Base-by-base conservation (phyloP, 306 rosid genomes). In the Prunus davidiana region DNA sequence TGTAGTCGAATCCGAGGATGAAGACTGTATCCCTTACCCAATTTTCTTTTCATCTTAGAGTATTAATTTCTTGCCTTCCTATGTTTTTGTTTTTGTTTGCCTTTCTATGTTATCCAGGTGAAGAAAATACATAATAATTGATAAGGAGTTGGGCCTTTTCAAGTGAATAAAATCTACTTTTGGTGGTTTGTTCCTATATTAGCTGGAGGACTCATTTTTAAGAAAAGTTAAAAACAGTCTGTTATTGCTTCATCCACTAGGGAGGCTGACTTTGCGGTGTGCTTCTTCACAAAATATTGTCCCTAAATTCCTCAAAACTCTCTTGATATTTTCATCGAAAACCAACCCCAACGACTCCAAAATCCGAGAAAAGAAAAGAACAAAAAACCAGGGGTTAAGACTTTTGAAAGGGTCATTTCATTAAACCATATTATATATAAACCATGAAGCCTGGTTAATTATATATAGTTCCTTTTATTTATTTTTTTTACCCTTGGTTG, bases 291-390 rank as follows among this genome's bases (percentile, higher is more conserved):
- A 61, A 61, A 30, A 62, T 27, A 58, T 12, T 58, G 18, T 13
- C 19, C 64, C 64, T 60, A 25, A 60, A 60, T 25, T 22, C 34
- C 64, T 60, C 34, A 25, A 12, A 2, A 24, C 34, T 8, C 64
- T 60, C 18, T 60, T 60, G 19, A 30, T 60, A 22, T 22, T 60
- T 60, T 60, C 34, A 27, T 58, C 64, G 64, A 58, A 58, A 58
- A 58, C 64, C 64, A 58, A 58, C 64, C 64, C 32, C 64, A 19
- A 58, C 64, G 34, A 58, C 64, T 58, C 64, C 34, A 58, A 58
- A 24, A 58, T 25, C 16, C 2, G 32, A 58, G 32, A 58, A 12
- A 10, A 12, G 34, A 19, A 50, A 50, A 51, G 0, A 16, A 51
- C 2, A 51, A 16, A 16, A 14, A 15, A 51, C 5, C 19, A 51